Conservation (phyloP, 345 rosid species). For the Lenwebbia sp. region DNA sequence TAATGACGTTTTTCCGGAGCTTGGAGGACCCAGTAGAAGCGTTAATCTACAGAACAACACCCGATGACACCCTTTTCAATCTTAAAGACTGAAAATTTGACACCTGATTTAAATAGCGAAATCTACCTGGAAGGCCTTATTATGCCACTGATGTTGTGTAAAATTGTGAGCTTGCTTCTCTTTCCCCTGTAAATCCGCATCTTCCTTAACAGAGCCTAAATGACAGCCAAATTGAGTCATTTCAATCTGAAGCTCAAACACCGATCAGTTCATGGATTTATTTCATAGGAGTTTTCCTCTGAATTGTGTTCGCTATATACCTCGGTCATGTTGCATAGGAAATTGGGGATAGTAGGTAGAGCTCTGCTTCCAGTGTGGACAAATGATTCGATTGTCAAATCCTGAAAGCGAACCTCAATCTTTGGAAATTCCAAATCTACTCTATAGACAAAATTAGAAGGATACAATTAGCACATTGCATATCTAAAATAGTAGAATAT, state of each 20-base stretch:
- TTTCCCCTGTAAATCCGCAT: slow-evolving; percentile 39
- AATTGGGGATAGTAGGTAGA: slow-evolving; percentile 91
- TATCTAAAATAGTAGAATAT: neutral
- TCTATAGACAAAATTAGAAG: slow-evolving; percentile 21
- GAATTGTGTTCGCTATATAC: slow-evolving; percentile 15
- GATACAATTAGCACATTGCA: neutral
- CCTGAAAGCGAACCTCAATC: slow-evolving; percentile 82
- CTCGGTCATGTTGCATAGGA: slow-evolving; percentile 82
- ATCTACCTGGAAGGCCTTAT: slow-evolving; percentile 86
- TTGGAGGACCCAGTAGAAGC: slow-evolving; percentile 91
- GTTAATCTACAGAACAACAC: slow-evolving; percentile 45
- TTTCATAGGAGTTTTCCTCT: neutral
- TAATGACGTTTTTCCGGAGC: slow-evolving; percentile 93
- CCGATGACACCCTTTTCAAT: neutral
- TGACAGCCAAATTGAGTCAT: neutral
- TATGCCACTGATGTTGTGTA: slow-evolving; percentile 66
- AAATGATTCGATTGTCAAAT: slow-evolving; percentile 65
- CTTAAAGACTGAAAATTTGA: neutral
- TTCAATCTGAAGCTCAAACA: neutral
- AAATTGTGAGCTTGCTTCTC: slow-evolving; percentile 73
- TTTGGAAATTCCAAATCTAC: slow-evolving; percentile 87
- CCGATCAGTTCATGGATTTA: neutral
- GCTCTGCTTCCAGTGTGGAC: slow-evolving; percentile 96
- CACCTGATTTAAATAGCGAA: neutral
- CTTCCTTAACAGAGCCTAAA: slow-evolving; percentile 62